A percentile compares a stretch with the other conserved stretches of the same genome.
These are phyloP conservation scores for Ricinus communis DNA, from an alignment of 345 rosid species.

Conservation along the genomic window DNA sequence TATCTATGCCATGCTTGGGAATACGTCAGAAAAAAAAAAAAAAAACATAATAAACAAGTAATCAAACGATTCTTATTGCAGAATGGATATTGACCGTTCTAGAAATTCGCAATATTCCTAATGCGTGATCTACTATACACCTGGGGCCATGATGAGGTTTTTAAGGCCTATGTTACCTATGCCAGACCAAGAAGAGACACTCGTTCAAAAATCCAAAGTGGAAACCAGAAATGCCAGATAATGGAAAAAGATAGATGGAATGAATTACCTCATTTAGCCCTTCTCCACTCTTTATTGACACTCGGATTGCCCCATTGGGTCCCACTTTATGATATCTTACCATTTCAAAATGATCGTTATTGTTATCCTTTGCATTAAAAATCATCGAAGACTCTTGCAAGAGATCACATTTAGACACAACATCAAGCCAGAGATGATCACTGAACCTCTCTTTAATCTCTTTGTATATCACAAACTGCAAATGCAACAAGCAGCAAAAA, in stretches of 20 bases:
- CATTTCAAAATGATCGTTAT: slow-evolving; percentile 49
- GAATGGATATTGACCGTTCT: too few species aligned
- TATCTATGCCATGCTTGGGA: too few species aligned
- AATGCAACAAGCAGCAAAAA: slow-evolving; percentile 11
- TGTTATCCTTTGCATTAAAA: slow-evolving; percentile 54
- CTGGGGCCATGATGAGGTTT: not conserved
- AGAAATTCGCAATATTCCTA: too few species aligned
- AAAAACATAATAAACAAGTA: not conserved
- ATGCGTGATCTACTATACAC: not conserved
- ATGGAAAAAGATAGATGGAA: not conserved
- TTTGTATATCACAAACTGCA: slow-evolving; percentile 77
- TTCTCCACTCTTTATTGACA: slow-evolving; percentile 63
- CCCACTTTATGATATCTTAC: slow-evolving; percentile 59
- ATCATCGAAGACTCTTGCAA: slow-evolving; percentile 55
- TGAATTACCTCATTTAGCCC: slow-evolving; percentile 63
- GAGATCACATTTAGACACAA: slow-evolving; percentile 82
- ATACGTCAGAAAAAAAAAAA: too few species aligned
- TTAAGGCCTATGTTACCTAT: not conserved
- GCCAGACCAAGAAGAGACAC: not conserved
- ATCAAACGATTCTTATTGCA: not conserved
- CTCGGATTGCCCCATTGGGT: slow-evolving; percentile 66
- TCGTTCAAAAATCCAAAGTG: not conserved
- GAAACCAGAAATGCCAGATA: not conserved
- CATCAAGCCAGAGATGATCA: slow-evolving; percentile 81
- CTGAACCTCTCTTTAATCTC: slow-evolving; percentile 72